Conservation (phyloP, 306 rosid species). For the Vigna hirtella region DNA sequence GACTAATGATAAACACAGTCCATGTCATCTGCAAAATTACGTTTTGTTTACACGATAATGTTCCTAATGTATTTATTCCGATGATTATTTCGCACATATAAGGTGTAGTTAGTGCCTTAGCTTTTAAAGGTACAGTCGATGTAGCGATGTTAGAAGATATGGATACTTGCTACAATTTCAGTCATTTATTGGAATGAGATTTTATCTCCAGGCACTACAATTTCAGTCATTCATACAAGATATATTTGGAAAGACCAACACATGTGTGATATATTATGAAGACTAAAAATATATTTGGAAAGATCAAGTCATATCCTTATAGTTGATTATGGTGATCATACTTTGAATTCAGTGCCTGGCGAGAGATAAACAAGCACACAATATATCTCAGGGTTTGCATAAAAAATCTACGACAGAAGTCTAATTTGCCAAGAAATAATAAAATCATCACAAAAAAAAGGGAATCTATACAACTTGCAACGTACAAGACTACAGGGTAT, state of each 20-base stretch:
- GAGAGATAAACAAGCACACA: background rate
- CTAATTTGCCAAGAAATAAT: conserved; percentile 4
- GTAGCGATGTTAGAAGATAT: background rate
- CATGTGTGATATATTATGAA: no score
- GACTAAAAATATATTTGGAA: background rate
- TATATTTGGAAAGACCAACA: background rate
- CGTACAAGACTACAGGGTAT: background rate
- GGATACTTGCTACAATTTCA: background rate
- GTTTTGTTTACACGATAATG: background rate
- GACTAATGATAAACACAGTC: background rate
- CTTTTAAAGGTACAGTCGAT: background rate
- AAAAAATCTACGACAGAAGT: background rate
- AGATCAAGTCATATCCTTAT: background rate
- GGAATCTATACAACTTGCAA: background rate
- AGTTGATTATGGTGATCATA: background rate
- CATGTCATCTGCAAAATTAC: background rate
- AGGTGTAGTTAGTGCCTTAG: no score
- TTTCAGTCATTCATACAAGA: background rate
- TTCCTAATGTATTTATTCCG: no score
- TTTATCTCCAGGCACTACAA: background rate
- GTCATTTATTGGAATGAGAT: background rate
- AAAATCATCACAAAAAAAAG: background rate
- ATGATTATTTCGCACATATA: no score
- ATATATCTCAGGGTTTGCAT: background rate
- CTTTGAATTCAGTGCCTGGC: background rate